A percentile compares a stretch with the other conserved stretches of the same genome.
These are phyloP conservation scores for Pseudopyricularia javanii DNA, from an alignment of 2,329 filamentous ascomycete genomes.

Conservation along the genomic window DNA sequence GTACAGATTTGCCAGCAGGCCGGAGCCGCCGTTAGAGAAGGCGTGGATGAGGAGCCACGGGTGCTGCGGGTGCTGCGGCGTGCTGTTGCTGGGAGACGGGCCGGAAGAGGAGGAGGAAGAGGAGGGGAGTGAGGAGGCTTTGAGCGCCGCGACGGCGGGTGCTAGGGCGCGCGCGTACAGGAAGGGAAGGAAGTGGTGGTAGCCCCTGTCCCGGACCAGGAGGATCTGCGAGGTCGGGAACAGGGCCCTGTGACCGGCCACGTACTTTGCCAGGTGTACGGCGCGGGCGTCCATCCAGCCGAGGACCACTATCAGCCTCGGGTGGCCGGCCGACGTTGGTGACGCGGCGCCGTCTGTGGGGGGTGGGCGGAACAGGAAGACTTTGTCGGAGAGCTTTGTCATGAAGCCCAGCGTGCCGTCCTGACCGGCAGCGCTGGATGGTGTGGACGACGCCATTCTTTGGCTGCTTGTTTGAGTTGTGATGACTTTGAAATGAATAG, in stretches of 20 bases:
- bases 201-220: constrained; percentile 27
- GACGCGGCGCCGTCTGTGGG: not conserved
- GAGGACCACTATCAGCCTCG: constrained; percentile 31
- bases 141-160: constrained; percentile 27
- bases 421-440: constrained; percentile 5
- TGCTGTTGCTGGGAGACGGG: no score
- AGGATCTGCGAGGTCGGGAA: constrained; percentile 34
- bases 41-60: constrained; percentile 30
- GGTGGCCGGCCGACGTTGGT: not conserved
- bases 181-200: constrained; percentile 20
- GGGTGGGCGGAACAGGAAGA: constrained; percentile 21
- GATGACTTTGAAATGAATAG: not conserved
- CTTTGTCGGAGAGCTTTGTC: constrained; percentile 22
- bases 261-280: constrained; percentile 38
- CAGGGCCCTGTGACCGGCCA: constrained; percentile 26
- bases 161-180: constrained; percentile 19
- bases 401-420: constrained; percentile 21
- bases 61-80: no score
- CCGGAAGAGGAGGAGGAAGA: no score
- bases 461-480: not conserved
- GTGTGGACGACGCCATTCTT: not conserved
- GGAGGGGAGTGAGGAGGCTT: constrained; percentile 13
- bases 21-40: constrained; percentile 40
- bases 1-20: constrained; percentile 25
- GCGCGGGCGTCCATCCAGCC: constrained; percentile 40